phyloP scores from a whole-genome alignment of 495 filamentous ascomycete genomes.

The Pseudoneurospora amorphoporcata region DNA sequence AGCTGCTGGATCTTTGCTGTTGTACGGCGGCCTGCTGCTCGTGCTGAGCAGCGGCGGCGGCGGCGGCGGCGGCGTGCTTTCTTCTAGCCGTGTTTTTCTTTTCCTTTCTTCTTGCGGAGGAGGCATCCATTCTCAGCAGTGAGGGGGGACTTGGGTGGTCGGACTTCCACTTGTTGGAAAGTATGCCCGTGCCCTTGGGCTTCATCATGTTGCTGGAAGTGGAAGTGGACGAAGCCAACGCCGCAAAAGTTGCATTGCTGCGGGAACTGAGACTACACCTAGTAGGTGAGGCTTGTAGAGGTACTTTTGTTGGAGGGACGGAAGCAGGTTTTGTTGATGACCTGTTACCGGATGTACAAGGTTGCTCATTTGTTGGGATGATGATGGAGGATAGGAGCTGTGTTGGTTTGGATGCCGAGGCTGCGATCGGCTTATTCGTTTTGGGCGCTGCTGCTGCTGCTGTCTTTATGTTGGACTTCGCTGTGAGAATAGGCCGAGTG shows the following conservation, averaged over 20 bases:
- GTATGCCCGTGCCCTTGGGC: neutral
- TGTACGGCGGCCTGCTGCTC: neutral
- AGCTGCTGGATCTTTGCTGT: neutral
- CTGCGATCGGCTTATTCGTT: neutral
- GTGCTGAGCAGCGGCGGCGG: too few relatives aligned
- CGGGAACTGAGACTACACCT: neutral
- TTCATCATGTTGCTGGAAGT: neutral
- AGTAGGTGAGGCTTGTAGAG: neutral
- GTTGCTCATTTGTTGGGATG: neutral
- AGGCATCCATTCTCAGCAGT: too few relatives aligned
- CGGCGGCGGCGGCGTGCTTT: fast-evolving
- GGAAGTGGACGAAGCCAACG: neutral
- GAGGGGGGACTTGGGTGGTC: fast-evolving
- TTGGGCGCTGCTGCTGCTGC: fast-evolving
- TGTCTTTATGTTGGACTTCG: neutral
- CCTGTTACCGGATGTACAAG: neutral
- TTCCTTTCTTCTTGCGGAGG: neutral
- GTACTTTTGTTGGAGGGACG: neutral
- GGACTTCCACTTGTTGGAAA: neutral
- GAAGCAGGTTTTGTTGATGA: neutral
- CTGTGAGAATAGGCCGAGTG: neutral
- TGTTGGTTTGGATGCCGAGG: neutral
- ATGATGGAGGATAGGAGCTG: neutral
- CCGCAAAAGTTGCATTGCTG: neutral
- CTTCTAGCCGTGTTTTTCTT: neutral